Base-by-base conservation (phyloP, 2,329 filamentous ascomycete species). In the Fusarium praegraminearum region DNA sequence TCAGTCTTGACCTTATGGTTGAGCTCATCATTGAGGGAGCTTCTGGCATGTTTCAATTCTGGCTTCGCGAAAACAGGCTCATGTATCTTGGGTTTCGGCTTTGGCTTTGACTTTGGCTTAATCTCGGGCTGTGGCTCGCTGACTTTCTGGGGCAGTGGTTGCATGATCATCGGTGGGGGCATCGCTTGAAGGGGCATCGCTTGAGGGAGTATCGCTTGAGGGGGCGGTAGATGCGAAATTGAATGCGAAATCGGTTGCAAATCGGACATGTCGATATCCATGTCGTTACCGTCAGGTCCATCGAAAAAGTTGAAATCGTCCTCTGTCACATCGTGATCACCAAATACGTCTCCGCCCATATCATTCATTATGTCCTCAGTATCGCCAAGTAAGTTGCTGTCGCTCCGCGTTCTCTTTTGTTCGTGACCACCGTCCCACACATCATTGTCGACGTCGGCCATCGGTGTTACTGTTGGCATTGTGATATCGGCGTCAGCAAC, bases 301-400 rank as follows among this genome's bases (percentile, higher is more conserved):
- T 95, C 92, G 71, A 95, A 95, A 78, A 94, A 95, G 76, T 87
- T 93, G 76, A 95, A 95, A 75, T 96, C 93, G 8, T 89, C 92
- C 71, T 96, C 93, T 2, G 91, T 94, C n/a, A 95, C 85, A 69
- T 89, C 87, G 67, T 88, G 86, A n/a, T 89, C 87, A n/a, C 86
- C 89, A 78, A 93, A 93, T 70, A 91, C 87, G 69, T 93, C 90
- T 11, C 86, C 87, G 15, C 89, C 89, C 70, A 92, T 83, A 57
- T 92, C 90, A 22, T 86, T 90, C 74, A 93, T 92, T 7, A 93
- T 81, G 71, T 90, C 84, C 32, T 87, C 87, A 11, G 84, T 81
- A 26, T 85, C 85, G 33, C 78, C 77, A 7, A 84, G 81, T 24
- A 83, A 75, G 32, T 81, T 81, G 46, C 77, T 76, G 22, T 82